Evolutionary conservation across 1,284 basidiomycete genomes (phyloP), one percentile per base, ranked within the genome.

Genomic region (Leccinum fallax): DNA sequence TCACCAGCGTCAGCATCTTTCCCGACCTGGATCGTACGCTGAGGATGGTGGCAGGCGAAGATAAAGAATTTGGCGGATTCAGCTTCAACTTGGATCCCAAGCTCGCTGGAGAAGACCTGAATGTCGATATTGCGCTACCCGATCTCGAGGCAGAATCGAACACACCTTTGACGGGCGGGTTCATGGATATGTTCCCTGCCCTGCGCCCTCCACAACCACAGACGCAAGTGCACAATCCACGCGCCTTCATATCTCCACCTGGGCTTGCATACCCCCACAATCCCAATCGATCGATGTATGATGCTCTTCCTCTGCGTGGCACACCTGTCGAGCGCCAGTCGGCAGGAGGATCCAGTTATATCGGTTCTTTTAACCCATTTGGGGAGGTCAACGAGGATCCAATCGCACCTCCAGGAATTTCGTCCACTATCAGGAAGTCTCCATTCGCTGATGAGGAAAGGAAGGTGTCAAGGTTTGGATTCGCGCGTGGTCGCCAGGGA

Each of bases 1-100:
- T 81, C 21, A 75, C 79, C 30, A 81, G 79, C 54, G 77, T 85
- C 63, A 93, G 84, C 72, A 90, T 93, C n/a, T 95, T 94, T 81
- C 93, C 93, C n/a, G 93, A 94, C 69, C 88, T 94, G 64, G 92
- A 94, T 74, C 84, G 90, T 21, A 93, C 90, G 32, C 77, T 93
- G 59, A 85, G 89, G 68, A 86, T 84, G 55, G 79, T 92, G 49
- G 84, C 82, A 64, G 85, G 83, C 16, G 83, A 81, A 63, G 83
- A 85, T 64, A 82, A 77, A 59, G 77, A 78, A 55, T 80, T 77
- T 59, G 86, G 85, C 48, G 87, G 90, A 4, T 93, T 93, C 76
- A 92, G 88, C 71, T 94, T 94, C 77, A 92, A 87, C 72, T 78
- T 94, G 56, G 91, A 93, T 73, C 88, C 89, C 15, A 90, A 87